Base-by-base conservation (phyloP, 164 flowering plant species). In the Macadamia integrifolia region DNA sequence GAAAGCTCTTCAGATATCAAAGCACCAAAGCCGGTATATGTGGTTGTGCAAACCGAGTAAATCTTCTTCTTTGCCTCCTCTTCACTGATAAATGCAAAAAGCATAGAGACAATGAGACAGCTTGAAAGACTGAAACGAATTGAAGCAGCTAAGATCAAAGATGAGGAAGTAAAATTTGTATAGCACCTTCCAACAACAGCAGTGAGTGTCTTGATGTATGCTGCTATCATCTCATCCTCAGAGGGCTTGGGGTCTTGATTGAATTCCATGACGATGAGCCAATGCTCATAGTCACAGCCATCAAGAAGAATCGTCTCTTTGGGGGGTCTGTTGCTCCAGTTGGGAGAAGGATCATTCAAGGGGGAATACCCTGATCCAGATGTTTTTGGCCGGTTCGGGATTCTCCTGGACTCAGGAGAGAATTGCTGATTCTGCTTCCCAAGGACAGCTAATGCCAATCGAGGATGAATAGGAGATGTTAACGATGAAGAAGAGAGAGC, bases 31-130 rank as follows among this genome's bases (percentile, higher is more conserved):
- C 96, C 99, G 46, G 93, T 89, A 72, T 92, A 95, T 0, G 92
- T 86, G 15, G 89, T 77, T 17, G 99, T 95, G 48, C 82, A 87
- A 69, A 92, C 94, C 1, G 97, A 92, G 77, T 95, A 95, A 35
- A 95, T 92, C 84, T 89, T 92, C 88, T 87, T 86, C 88, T 82
- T 92, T 32, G 99, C 99, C 71, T 92, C 97, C 74, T 92, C 99
- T 72, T 92, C 98, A 72, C 98, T 94, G 68, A 69, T 14, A 67
- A 68, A 35, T 64, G 62, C 61, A 72, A 44, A 17, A 62, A 46
- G 40, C 29, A 14, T 56, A 71, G 40, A 29, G 71, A 57, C 29
- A 46, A 74, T 7, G 17, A 58, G 56, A 62, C 5, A 17, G 29
- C 2, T 32, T 56, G 17, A 58, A 62, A 59, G 57, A 31, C 55